Conservation (phyloP, 163 green algal species). For the Trebouxiophyceae sp. region DNA sequence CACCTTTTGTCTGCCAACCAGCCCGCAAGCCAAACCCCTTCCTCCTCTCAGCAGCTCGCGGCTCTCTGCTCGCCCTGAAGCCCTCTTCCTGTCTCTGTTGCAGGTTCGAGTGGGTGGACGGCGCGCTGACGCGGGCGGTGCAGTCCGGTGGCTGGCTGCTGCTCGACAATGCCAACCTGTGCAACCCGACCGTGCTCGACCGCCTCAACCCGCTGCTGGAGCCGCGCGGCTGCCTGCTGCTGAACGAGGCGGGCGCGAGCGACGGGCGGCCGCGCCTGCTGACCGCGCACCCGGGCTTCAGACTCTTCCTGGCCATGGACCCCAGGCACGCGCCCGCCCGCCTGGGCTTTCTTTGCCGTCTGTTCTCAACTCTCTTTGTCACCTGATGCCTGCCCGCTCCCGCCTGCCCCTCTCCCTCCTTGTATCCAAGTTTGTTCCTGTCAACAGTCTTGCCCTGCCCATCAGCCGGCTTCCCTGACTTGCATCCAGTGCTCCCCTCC, state of each 20-base stretch:
- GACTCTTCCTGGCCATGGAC: constrained; percentile 88
- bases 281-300: constrained; percentile 80
- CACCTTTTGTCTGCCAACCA: too few relatives aligned
- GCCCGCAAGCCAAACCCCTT: too few relatives aligned
- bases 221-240: constrained; percentile 70
- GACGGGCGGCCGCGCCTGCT: constrained; percentile 50
- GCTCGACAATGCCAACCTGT: constrained; percentile 95
- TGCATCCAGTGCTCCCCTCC: too few relatives aligned
- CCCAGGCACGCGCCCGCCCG: constrained; percentile 29
- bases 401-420: neutral
- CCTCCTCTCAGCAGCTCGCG: too few relatives aligned
- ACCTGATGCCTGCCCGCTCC: neutral
- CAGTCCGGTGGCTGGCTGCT: constrained; percentile 89
- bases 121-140: constrained; percentile 67
- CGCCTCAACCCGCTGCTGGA: constrained; percentile 97
- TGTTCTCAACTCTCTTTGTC: neutral
- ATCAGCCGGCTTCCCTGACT: too few relatives aligned
- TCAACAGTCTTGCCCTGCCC: neutral
- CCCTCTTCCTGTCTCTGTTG: constrained; percentile 32
- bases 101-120: constrained; percentile 98
- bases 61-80: too few relatives aligned
- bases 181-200: constrained; percentile 94
- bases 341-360: constrained; percentile 4
- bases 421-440: neutral
- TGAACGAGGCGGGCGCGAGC: constrained; percentile 80